Conservation (phyloP, 2,329 filamentous ascomycete genomes). For the Fusarium sp. region DNA sequence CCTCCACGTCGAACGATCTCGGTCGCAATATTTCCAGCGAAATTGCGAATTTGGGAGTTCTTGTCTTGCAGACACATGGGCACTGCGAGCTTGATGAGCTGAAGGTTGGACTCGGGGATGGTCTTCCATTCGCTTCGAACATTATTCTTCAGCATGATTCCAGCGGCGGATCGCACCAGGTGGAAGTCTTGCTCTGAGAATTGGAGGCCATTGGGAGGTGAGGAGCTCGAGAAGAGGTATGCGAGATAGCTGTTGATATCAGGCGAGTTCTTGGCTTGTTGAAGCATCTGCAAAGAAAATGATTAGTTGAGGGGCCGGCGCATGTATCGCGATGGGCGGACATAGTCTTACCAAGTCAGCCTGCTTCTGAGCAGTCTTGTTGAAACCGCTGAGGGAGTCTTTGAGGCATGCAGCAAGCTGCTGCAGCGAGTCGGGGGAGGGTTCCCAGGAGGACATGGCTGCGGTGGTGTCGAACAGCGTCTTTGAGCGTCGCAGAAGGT, state of each 20-base stretch:
- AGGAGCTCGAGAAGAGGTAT: conserved; percentile 83
- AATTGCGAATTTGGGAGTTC: conserved; percentile 85
- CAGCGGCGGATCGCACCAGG: conserved; percentile 86
- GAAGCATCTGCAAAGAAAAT: conserved; percentile 79
- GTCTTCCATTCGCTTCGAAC: conserved; percentile 80
- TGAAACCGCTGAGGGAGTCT: conserved; percentile 89
- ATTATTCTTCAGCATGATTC: conserved; percentile 96
- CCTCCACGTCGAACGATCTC: conserved; percentile 89
- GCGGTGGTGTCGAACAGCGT: conserved; percentile 37
- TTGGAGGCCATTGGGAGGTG: conserved; percentile 71
- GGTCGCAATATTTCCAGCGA: conserved; percentile 93
- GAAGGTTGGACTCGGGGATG: conserved; percentile 79
- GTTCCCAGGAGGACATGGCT: conserved; percentile 92
- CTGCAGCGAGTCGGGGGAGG: conserved; percentile 85
- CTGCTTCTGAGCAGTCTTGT: conserved; percentile 85
- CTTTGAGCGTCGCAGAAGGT: conserved; percentile 37
- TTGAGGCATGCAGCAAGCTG: conserved; percentile 91
- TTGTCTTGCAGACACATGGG: conserved; percentile 85
- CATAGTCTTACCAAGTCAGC: conserved; percentile 79
- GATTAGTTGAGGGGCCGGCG: conserved; percentile 41
- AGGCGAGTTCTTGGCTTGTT: conserved; percentile 86
- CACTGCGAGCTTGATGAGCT: conserved; percentile 83
- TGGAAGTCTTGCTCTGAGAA: conserved; percentile 74
- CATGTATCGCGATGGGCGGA: conserved; percentile 27
- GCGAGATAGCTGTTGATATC: conserved; percentile 98